phyloP scores from a whole-genome alignment of 1,139 yeast species.

The Wickerhamiella pararugosa region DNA sequence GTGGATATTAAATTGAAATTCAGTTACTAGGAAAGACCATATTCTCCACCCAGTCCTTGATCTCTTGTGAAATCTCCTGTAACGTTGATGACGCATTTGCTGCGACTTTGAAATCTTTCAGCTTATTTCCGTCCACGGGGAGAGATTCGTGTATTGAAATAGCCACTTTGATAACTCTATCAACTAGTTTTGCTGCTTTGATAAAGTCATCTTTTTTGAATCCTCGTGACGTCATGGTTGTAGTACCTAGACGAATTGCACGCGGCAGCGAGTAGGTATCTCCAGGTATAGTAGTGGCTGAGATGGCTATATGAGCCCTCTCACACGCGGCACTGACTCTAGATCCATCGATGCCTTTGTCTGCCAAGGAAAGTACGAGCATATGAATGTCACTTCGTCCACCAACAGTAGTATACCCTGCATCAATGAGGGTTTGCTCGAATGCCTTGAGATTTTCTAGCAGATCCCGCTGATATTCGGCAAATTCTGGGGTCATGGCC shows the following conservation, averaged over 20 bases:
- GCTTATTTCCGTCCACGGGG: constrained; percentile 76
- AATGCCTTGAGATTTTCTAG: constrained; percentile 77
- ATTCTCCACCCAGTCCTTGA: constrained; percentile 63
- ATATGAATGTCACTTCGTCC: constrained; percentile 95
- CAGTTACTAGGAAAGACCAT: constrained; percentile 11
- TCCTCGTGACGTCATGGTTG: constrained; percentile 98
- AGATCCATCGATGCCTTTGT: constrained; percentile 91
- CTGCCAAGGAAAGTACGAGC: constrained; percentile 80
- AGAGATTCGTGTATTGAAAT: constrained; percentile 55
- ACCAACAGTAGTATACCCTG: constrained; percentile 73
- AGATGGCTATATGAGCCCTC: constrained; percentile 84
- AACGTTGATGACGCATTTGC: constrained; percentile 58
- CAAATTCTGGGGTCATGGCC: constrained; percentile 83
- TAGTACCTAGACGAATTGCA: constrained; percentile 96
- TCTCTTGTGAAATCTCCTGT: constrained; percentile 54
- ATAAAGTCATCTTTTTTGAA: constrained; percentile 76
- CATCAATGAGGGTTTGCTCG: constrained; percentile 53
- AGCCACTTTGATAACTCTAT: constrained; percentile 68
- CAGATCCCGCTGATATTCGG: constrained; percentile 77
- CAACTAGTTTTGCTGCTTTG: constrained; percentile 68
- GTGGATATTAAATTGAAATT: neutral
- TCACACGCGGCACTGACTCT: constrained; percentile 93
- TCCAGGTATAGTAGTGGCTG: constrained; percentile 96
- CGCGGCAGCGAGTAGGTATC: constrained; percentile 96
- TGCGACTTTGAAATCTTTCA: constrained; percentile 85